Percentiles rank a stretch among this genome's conserved stretches.
Evolutionary conservation across 2,329 filamentous ascomycete genomes (phyloP).

Genomic region (Chrysoporthe austroafricana): DNA sequence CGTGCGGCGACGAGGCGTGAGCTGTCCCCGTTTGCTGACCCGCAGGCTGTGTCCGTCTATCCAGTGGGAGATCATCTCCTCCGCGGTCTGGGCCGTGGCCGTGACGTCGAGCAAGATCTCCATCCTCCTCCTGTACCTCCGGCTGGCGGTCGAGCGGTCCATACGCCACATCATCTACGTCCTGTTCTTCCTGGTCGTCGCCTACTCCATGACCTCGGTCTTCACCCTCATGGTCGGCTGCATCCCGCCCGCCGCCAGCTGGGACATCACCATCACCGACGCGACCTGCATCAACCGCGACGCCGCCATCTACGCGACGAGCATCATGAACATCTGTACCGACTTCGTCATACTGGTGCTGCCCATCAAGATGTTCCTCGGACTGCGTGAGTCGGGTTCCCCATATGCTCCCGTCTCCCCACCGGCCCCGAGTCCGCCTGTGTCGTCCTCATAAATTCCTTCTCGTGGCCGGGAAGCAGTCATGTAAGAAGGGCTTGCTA

Average conservation of each 20-base stretch:
- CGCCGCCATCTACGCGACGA: not conserved
- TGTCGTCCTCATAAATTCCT: too few species aligned
- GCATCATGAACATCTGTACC: constrained; percentile 6
- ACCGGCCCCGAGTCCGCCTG: too few species aligned
- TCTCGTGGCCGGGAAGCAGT: too few species aligned
- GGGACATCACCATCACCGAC: not conserved
- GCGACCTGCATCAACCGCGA: constrained; percentile 4
- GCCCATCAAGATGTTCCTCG: constrained; percentile 4
- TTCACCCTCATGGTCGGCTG: constrained; percentile 5
- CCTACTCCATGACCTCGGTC: constrained; percentile 5
- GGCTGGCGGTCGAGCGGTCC: not conserved
- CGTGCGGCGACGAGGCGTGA: too few species aligned
- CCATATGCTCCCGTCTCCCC: too few species aligned
- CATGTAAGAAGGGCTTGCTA: not conserved
- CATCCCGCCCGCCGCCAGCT: constrained; percentile 1
- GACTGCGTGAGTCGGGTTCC: not conserved
- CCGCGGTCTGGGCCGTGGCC: constrained; percentile 2
- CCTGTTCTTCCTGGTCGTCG: constrained; percentile 3
- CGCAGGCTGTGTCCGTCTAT: not conserved
- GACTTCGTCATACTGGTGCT: not conserved
- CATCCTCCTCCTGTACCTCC: constrained; percentile 12
- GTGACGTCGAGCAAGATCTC: constrained; percentile 6
- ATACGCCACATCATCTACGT: not conserved
- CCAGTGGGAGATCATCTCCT: constrained; percentile 1
- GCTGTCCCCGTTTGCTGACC: not conserved